phyloP scores from a whole-genome alignment of 495 filamentous ascomycete genomes.

The Chaetomidium leptoderma region DNA sequence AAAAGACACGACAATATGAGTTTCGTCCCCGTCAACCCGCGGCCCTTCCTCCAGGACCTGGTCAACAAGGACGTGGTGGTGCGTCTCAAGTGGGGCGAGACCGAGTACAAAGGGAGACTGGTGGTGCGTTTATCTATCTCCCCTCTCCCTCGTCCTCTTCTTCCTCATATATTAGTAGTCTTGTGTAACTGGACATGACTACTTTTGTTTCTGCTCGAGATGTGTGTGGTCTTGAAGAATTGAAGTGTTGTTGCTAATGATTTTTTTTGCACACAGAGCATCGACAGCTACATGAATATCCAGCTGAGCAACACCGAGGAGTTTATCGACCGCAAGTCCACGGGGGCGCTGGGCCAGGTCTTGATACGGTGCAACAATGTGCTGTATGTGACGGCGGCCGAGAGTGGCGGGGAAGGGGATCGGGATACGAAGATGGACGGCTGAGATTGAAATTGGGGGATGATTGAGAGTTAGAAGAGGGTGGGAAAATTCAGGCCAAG shows the following conservation, averaged over 20 bases:
- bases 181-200: no score
- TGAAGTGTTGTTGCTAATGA: no score
- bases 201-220: neutral
- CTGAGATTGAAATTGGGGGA: constrained; percentile 32
- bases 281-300: constrained; percentile 99
- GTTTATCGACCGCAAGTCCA: constrained; percentile 82
- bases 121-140: constrained; percentile 45
- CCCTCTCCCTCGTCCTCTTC: neutral
- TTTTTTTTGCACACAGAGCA: no score
- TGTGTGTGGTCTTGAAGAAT: neutral
- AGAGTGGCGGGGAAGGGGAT: constrained; percentile 47
- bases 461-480: neutral
- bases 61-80: constrained; percentile 87
- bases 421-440: constrained; percentile 60
- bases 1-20: constrained; percentile 18
- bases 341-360: constrained; percentile 79
- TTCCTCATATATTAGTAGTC: neutral
- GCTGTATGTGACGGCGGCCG: constrained; percentile 75
- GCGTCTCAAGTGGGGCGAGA: constrained; percentile 94
- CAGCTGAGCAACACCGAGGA: constrained; percentile 86
- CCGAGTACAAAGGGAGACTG: constrained; percentile 89
- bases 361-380: constrained; percentile 94
- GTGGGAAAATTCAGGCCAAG: neutral
- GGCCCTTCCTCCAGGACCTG: constrained; percentile 35
- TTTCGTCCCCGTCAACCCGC: constrained; percentile 35